These are phyloP conservation scores for Penicillium sp. DNA, from an alignment of 2,329 filamentous ascomycete species.

Conservation along the genomic window DNA sequence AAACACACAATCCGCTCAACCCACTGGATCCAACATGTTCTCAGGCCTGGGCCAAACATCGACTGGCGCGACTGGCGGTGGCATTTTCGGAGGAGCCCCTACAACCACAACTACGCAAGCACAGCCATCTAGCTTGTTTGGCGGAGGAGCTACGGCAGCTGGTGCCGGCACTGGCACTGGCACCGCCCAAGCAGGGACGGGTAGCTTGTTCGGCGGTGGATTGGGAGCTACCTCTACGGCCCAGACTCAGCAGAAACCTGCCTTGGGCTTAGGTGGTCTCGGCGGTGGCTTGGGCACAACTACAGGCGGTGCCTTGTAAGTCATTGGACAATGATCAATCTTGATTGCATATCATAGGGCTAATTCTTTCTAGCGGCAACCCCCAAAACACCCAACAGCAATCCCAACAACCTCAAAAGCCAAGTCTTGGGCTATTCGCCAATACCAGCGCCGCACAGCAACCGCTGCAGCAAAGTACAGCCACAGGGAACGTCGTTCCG, in stretches of 20 bases:
- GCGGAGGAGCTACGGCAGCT: slow-evolving; percentile 19
- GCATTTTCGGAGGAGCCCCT: slow-evolving; percentile 30
- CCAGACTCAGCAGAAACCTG: slow-evolving; percentile 37
- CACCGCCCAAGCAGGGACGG: slow-evolving; percentile 9
- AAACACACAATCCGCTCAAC: slow-evolving; percentile 29
- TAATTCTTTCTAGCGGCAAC: slow-evolving; percentile 18
- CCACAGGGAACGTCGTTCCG: slow-evolving; percentile 50
- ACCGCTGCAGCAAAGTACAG: slow-evolving; percentile 35
- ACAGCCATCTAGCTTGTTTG: slow-evolving; percentile 36
- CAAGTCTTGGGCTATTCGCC: slow-evolving; percentile 42
- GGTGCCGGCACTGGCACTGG: slow-evolving; percentile 11
- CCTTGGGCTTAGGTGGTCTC: slow-evolving; percentile 20
- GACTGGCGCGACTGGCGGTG: slow-evolving; percentile 24
- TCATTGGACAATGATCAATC: neutral
- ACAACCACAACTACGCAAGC: slow-evolving; percentile 32
- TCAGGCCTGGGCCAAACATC: slow-evolving; percentile 30
- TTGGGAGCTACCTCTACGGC: slow-evolving; percentile 25
- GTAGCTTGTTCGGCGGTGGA: slow-evolving; percentile 13
- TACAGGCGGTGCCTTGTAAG: slow-evolving; percentile 38
- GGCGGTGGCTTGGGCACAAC: slow-evolving; percentile 32
- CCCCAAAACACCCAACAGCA: slow-evolving; percentile 28
- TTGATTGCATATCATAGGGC: neutral
- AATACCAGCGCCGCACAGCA: slow-evolving; percentile 33
- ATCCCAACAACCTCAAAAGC: slow-evolving; percentile 46
- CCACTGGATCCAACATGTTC: slow-evolving; percentile 36